Conservation (phyloP, 169 alveolate species). For the Cystoisospora suis region DNA sequence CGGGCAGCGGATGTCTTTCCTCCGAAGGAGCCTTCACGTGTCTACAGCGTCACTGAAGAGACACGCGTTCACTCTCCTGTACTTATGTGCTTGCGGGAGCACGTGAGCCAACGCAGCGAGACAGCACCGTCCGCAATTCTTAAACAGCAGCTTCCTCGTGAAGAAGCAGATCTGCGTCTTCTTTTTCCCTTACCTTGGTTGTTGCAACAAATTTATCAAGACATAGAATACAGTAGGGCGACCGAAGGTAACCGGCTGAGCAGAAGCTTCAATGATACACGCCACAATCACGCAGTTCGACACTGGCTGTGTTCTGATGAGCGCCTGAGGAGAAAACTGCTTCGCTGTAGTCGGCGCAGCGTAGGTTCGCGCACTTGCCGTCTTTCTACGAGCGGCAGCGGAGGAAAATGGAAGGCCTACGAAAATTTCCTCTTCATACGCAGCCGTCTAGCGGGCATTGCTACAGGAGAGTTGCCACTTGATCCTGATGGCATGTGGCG, state of each 20-base stretch:
- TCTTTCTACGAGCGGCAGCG: slow-evolving; percentile 1
- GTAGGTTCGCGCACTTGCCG: neutral
- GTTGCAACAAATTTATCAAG: neutral
- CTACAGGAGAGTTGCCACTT: slow-evolving; percentile 51
- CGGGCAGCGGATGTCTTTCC: no score
- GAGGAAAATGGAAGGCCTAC: slow-evolving; percentile 1
- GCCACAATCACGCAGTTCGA: no score
- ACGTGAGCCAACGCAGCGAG: neutral
- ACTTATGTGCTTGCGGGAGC: neutral
- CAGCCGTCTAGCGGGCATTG: slow-evolving; percentile 46
- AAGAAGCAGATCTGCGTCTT: neutral
- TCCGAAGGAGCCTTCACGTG: no score
- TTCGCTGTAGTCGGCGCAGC: neutral
- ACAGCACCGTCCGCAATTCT: slow-evolving; percentile 15
- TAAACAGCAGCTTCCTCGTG: slow-evolving; percentile 7
- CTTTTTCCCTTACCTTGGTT: neutral
- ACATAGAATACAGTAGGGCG: neutral
- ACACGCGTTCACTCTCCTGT: no score
- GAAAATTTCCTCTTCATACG: neutral
- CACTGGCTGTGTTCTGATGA: no score
- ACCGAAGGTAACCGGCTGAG: neutral
- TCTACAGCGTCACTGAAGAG: no score
- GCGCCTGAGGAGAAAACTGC: neutral
- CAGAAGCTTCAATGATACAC: no score
- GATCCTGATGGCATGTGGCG: slow-evolving; percentile 57